Conservation (phyloP, 2,329 filamentous ascomycete genomes). For the Cercospora zeina region DNA sequence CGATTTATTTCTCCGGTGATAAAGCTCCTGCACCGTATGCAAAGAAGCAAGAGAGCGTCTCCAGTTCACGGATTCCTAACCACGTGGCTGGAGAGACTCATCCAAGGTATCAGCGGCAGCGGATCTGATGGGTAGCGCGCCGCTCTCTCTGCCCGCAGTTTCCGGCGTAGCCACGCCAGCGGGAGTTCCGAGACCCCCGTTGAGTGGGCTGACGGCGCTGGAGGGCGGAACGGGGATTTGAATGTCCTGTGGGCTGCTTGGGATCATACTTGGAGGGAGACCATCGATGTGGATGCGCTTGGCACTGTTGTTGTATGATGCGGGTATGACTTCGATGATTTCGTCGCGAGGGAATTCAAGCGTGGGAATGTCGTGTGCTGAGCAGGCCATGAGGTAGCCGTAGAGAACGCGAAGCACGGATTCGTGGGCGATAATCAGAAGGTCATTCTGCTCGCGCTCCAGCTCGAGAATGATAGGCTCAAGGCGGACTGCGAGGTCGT, state of each 20-base stretch:
- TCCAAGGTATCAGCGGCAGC: neutral
- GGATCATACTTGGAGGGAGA: conserved; percentile 66
- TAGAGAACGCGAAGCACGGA: conserved; percentile 96
- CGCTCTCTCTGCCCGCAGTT: conserved; percentile 18
- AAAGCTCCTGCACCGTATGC: conserved; percentile 7
- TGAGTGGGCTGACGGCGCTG: conserved; percentile 44
- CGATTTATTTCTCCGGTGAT: conserved; percentile 8
- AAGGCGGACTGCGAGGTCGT: conserved; percentile 94
- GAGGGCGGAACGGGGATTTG: conserved; percentile 69
- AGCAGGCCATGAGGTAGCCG: conserved; percentile 97
- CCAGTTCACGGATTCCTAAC: conserved; percentile 11
- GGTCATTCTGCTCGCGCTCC: conserved; percentile 92
- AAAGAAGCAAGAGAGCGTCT: conserved; percentile 4
- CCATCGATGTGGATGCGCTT: conserved; percentile 83
- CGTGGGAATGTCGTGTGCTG: conserved; percentile 88
- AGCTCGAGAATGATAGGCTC: conserved; percentile 97
- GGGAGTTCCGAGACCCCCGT: conserved; percentile 33
- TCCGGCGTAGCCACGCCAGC: conserved; percentile 22
- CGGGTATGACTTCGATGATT: conserved; percentile 98
- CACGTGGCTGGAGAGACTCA: conserved; percentile 1
- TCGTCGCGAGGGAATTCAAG: conserved; percentile 93
- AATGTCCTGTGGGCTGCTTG: conserved; percentile 76
- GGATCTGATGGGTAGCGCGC: conserved; percentile 12
- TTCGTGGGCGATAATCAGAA: conserved; percentile 98
- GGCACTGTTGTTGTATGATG: conserved; percentile 94